Evolutionary conservation across 139 green algal species (phyloP), one percentile per base, ranked within the genome.

Genomic region (Haematococcus lacustris): DNA sequence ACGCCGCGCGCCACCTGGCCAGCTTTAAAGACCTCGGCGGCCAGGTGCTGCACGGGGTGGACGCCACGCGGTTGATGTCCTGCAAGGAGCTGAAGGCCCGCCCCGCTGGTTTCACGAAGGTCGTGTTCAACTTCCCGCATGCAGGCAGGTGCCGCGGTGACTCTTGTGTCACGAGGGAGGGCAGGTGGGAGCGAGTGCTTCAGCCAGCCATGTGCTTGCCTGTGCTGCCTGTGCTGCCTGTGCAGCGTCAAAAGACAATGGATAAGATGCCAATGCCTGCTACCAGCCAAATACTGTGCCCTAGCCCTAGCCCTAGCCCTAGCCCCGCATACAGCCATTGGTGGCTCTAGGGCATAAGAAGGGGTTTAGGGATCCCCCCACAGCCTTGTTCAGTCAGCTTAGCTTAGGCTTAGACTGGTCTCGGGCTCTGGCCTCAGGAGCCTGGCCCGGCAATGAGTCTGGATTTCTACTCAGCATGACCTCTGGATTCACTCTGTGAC

Each of bases 121-220:
- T 73, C 41, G 25, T 60, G 5, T 73, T 73, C 67, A 60, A 73
- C 38, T 73, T 73, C 39, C 67, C 67, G 38, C 67, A 73, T 61
- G 67, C 39, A 41, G 67, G 67, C 61, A 35, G 21, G 67, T 59
- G 30, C 59, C n/a, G n/a, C n/a, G n/a, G n/a, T n/a, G n/a, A n/a
- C n/a, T n/a, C 59, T 7, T 66, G 26, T 57, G 47, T 57, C 21
- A 57, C 47, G 47, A 13, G 47, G 47, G 13, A 57, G 13, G 21
- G 47, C 13, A 21, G 21, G 47, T 57, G 47, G 47, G 21, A 13
- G 13, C 13, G 47, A 21, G 47, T 21, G 47, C n/a, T n/a, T n/a
- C n/a, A n/a, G n/a, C n/a, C n/a, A n/a, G n/a, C n/a, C n/a, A n/a
- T n/a, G n/a, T n/a, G n/a, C n/a, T n/a, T n/a, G n/a, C n/a, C n/a